Evolutionary conservation across 495 filamentous ascomycete species (phyloP).

Genomic region (Daldinia loculata): DNA sequence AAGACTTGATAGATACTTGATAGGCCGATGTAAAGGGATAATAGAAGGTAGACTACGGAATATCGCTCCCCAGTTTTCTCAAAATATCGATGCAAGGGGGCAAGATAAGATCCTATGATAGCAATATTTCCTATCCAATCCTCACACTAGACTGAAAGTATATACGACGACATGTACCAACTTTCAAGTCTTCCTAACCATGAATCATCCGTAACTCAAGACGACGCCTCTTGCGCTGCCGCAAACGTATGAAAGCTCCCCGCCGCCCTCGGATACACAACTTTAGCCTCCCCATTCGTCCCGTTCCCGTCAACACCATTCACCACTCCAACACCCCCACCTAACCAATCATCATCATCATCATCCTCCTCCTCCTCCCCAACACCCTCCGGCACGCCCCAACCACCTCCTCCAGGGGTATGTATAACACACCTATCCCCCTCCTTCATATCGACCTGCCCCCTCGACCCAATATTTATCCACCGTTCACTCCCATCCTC

Average conservation of each 20-base stretch:
- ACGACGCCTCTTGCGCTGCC: slow-evolving; percentile 28
- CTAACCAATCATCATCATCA: slow-evolving; percentile 8
- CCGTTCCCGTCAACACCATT: slow-evolving; percentile 17
- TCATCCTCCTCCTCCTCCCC: slow-evolving; percentile 10
- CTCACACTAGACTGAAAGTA: neutral
- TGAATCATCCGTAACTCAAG: neutral
- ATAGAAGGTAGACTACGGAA: neutral
- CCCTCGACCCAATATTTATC: slow-evolving; percentile 91
- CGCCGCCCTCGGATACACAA: slow-evolving; percentile 27
- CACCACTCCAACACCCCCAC: neutral
- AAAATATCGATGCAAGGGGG: neutral
- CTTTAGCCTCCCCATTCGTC: slow-evolving; percentile 16
- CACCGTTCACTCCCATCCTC: slow-evolving; percentile 58
- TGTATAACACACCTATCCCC: slow-evolving; percentile 83
- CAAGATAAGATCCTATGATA: neutral
- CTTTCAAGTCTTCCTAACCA: neutral
- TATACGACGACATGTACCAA: neutral
- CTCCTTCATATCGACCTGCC: slow-evolving; percentile 82
- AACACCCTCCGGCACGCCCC: slow-evolving; percentile 56
- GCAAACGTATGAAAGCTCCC: slow-evolving; percentile 29
- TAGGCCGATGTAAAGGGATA: neutral
- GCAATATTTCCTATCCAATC: neutral
- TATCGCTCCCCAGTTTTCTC: neutral
- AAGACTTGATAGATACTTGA: neutral
- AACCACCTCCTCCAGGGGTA: slow-evolving; percentile 80